Evolutionary conservation across 129 eudicot genomes (phyloP).

Genomic region (Helianthus annuus): HanXRQr2.0-SUNRISE NC_035441.2:16198155-16198654

Average conservation of each 20-base stretch:
- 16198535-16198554: no score
- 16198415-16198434: conserved; percentile 10
- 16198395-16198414: background rate
- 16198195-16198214: no score
- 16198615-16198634: conserved; percentile 2
- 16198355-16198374: background rate
- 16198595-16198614: background rate
- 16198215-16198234: no score
- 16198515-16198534: conserved; percentile 15
- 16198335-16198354: background rate
- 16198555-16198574: background rate
- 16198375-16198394: background rate
- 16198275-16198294: no score
- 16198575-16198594: background rate
- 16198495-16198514: conserved; percentile 22
- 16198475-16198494: conserved; percentile 32
- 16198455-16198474: no score
- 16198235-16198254: background rate
- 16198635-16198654: no score
- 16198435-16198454: background rate
- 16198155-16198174: no score
- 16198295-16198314: background rate
- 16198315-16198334: background rate
- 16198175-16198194: no score
- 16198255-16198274: background rate